Evolutionary conservation across 768 basidiomycete species (phyloP).

Genomic region (Podaxis sp.): DNA sequence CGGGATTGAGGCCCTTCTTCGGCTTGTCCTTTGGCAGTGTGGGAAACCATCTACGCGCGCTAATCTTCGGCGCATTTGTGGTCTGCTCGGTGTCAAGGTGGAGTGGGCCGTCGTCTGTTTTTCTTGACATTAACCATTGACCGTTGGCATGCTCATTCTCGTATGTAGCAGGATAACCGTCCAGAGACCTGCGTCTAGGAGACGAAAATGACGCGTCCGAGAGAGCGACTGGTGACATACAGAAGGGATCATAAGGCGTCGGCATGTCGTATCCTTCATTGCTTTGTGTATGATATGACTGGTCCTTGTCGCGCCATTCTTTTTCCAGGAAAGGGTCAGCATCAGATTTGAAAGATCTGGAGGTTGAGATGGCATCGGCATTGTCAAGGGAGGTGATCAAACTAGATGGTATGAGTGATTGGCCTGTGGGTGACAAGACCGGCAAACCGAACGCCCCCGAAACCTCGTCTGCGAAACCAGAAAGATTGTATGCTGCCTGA

Average conservation of each 20-base stretch:
- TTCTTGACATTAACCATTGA: neutral
- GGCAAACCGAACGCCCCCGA: conserved; percentile 39
- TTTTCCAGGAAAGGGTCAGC: conserved; percentile 46
- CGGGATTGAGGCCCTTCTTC: conserved; percentile 75
- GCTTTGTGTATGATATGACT: conserved; percentile 11
- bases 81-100: neutral
- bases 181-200: conserved; percentile 1
- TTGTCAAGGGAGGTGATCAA: conserved; percentile 14
- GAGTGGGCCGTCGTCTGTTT: neutral
- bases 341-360: conserved; percentile 33
- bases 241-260: conserved; percentile 1
- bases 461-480: conserved; percentile 23
- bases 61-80: neutral
- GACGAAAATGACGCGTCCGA: neutral
- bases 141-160: neutral
- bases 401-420: conserved; percentile 13
- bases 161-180: neutral
- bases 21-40: conserved; percentile 31
- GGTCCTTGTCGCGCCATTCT: conserved; percentile 39
- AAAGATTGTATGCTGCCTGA: neutral
- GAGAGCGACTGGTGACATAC: neutral
- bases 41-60: conserved; percentile 1
- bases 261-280: neutral
- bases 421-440: conserved; percentile 7
- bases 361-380: conserved; percentile 14